Evolutionary conservation across 441 rosid species (phyloP).

Genomic region (Kokia cookei): DNA sequence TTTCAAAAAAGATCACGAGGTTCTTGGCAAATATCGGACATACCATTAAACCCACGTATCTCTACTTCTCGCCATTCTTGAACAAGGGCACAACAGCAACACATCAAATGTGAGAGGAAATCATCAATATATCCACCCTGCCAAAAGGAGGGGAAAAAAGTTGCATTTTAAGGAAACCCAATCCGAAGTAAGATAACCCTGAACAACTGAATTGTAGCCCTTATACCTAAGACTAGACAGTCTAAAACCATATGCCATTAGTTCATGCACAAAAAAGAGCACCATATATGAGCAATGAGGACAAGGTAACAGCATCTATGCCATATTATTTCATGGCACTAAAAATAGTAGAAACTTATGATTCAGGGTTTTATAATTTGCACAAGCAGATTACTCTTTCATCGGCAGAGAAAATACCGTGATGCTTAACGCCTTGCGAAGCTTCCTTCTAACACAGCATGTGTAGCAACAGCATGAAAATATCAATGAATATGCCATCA

Average conservation of each 20-base stretch:
- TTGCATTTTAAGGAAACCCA: neutral
- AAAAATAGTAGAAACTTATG: slow-evolving; percentile 1
- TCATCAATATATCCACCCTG: slow-evolving; percentile 93
- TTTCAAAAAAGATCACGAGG: neutral
- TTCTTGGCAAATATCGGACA: neutral
- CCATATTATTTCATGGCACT: neutral
- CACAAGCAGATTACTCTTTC: slow-evolving; percentile 1
- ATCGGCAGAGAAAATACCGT: slow-evolving; percentile 35
- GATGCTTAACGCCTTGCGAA: slow-evolving; percentile 65
- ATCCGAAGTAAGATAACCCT: neutral
- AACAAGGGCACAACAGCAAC: slow-evolving; percentile 95
- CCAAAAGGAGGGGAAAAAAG: slow-evolving; percentile 4
- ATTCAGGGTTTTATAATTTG: neutral
- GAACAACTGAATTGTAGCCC: neutral
- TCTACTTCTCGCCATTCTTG: slow-evolving; percentile 97
- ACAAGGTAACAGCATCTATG: neutral
- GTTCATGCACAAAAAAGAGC: neutral
- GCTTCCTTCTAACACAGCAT: slow-evolving; percentile 79
- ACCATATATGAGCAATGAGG: neutral
- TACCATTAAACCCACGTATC: slow-evolving; percentile 74
- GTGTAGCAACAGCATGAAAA: slow-evolving; percentile 94
- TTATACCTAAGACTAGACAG: neutral
- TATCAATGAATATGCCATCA: slow-evolving; percentile 84
- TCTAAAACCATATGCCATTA: neutral
- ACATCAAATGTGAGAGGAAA: slow-evolving; percentile 87